A percentile compares a stretch with the other conserved stretches of the same genome.
These are phyloP conservation scores for Quercus rubra DNA, from an alignment of 306 rosid genomes.

Conservation along the genomic window DNA sequence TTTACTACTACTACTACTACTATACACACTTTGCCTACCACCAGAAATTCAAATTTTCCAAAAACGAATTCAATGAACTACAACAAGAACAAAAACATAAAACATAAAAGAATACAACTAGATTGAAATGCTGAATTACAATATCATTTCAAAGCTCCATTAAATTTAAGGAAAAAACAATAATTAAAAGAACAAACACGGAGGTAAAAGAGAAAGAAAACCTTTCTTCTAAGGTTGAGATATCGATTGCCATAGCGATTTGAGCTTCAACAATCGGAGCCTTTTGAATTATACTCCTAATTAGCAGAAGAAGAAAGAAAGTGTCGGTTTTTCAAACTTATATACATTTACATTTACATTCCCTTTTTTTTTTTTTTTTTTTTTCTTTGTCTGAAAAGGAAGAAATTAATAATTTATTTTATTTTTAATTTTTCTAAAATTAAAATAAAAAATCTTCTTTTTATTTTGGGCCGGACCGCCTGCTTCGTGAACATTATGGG, in stretches of 20 bases:
- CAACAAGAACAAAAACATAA: not conserved
- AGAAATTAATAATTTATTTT: too few species aligned
- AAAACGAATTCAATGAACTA: not conserved
- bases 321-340: not conserved
- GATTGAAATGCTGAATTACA: not conserved
- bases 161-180: not conserved
- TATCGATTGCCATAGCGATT: slow-evolving; percentile 47
- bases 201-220: slow-evolving; percentile 2
- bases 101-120: not conserved
- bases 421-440: too few species aligned
- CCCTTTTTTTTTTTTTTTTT: not conserved
- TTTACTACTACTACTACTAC: not conserved
- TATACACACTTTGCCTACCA: not conserved
- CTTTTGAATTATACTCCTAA: not conserved
- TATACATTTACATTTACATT: not conserved
- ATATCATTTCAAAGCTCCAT: not conserved
- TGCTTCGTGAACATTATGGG: too few species aligned
- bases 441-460: too few species aligned
- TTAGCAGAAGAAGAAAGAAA: not conserved
- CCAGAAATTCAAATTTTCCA: not conserved
- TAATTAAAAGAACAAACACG: too few species aligned
- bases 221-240: slow-evolving; percentile 54
- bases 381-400: too few species aligned
- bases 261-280: slow-evolving; percentile 9
- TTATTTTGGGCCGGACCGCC: too few species aligned